These are phyloP conservation scores for Daedaleopsis nitida DNA, from an alignment of 768 basidiomycete species.

Conservation along the genomic window DNA sequence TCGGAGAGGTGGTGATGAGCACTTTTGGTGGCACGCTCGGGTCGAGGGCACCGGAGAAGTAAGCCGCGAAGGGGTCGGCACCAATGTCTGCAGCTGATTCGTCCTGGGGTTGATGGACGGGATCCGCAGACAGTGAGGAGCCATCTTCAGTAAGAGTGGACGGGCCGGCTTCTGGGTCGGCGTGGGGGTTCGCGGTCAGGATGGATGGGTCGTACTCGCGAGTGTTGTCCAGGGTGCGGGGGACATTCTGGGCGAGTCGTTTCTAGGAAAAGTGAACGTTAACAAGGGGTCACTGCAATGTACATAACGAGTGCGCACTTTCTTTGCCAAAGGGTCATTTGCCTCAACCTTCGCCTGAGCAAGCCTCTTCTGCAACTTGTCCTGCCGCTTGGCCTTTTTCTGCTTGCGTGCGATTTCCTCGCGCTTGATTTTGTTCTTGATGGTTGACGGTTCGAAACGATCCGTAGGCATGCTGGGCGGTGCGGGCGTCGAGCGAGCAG, in stretches of 20 bases:
- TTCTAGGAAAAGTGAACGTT: conserved; percentile 46
- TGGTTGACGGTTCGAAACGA: conserved; percentile 64
- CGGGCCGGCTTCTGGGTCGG: conserved; percentile 17
- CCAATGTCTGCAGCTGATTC: conserved; percentile 71
- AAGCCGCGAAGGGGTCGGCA: conserved; percentile 76
- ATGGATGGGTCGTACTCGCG: conserved; percentile 80
- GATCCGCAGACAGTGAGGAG: conserved; percentile 33
- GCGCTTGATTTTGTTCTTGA: conserved; percentile 88
- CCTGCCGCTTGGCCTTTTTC: conserved; percentile 78
- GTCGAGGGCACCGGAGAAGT: conserved; percentile 69
- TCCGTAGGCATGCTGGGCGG: conserved; percentile 49
- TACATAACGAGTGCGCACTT: conserved; percentile 46
- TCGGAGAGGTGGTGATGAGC: conserved; percentile 87
- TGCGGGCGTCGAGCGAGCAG: not conserved
- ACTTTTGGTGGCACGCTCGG: conserved; percentile 81
- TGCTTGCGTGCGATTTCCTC: conserved; percentile 73
- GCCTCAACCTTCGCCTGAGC: conserved; percentile 78
- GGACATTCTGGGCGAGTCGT: conserved; percentile 83
- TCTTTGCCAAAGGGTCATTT: conserved; percentile 74
- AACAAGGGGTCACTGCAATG: too few relatives aligned
- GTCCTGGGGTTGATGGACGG: conserved; percentile 41
- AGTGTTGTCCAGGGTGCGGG: conserved; percentile 90
- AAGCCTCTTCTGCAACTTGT: conserved; percentile 79
- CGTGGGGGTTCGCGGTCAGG: conserved; percentile 53
- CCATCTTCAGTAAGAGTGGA: conserved; percentile 24